Evolutionary conservation across 2,329 filamentous ascomycete genomes (phyloP), one percentile per base, ranked within the genome.

Genomic region (Ambrosiella xylebori): DNA sequence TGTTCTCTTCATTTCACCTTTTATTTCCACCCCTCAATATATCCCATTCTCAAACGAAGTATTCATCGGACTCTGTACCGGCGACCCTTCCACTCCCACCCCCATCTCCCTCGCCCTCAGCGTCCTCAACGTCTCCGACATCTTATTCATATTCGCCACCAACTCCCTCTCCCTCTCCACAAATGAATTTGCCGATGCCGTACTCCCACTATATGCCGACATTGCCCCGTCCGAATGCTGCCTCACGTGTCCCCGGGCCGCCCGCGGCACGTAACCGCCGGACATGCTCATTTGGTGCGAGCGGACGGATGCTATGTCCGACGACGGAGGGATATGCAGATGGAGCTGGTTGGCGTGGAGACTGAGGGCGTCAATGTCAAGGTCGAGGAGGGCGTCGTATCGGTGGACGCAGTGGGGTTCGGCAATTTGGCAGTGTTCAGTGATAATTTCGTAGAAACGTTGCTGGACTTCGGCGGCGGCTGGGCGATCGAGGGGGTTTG

Each of bases 381-480:
- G 12, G 27, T 51, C 9, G 19, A 12, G 19, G 7, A 8, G 7
- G 19, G n/a, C 3, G 17, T 65, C 68, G 61, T 77, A 77, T 60
- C 73, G 70, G 58, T 77, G 73, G n/a, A 76, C 73, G 65, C 76
- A 80, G 63, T 79, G 76, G 55, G 76, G 76, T 64, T 78, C 75
- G 4, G 65, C 58, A 51, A 77, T 74, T 27, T 67, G 68, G 62
- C 74, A 76, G 50, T 68, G 64, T 61, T 75, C 74, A 1, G 71
- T 75, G 41, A 82, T 65, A 59, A 81, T 74, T 61, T 72, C 69
- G 65, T 79, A 78, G 53, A 79, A 70, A 57, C 70, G 71, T 49
- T 74, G 71, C 63, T 79, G 74, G 12, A 80, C 76, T 62, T 78
- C 74, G 8, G 68, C 65, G 2, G 77, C 77, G 0, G 71, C 69